phyloP scores from a whole-genome alignment of 768 basidiomycete genomes.

The Rickenella mellea region DNA sequence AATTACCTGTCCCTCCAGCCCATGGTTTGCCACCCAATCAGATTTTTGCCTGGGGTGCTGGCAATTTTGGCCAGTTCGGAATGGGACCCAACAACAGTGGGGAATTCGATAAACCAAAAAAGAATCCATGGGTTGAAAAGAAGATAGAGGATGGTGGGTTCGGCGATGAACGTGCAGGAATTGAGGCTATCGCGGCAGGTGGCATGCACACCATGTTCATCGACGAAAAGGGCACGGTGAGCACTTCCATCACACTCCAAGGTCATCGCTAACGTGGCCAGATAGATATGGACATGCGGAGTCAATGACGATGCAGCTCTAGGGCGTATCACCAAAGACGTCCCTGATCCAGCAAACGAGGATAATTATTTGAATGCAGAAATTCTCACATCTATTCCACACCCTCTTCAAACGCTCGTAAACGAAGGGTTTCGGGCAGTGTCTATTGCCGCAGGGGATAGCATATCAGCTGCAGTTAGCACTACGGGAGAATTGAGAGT shows the following conservation, averaged over 20 bases:
- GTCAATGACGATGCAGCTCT: constrained; percentile 86
- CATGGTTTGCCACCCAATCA: constrained; percentile 56
- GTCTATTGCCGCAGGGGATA: constrained; percentile 76
- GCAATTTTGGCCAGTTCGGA: constrained; percentile 94
- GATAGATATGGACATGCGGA: constrained; percentile 76
- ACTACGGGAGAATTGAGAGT: constrained; percentile 72
- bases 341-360: constrained; percentile 50
- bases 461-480: constrained; percentile 77
- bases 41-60: constrained; percentile 84
- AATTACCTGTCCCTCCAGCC: constrained; percentile 46
- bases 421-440: constrained; percentile 82
- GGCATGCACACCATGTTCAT: constrained; percentile 86
- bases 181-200: constrained; percentile 73
- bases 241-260: constrained; percentile 20
- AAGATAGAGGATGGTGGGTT: constrained; percentile 64
- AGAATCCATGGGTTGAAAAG: constrained; percentile 69
- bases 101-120: constrained; percentile 69
- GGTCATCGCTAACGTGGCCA: not conserved
- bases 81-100: constrained; percentile 68
- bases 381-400: constrained; percentile 42
- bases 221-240: constrained; percentile 82
- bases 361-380: constrained; percentile 47
- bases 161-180: constrained; percentile 63
- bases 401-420: constrained; percentile 58
- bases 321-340: constrained; percentile 62